Evolutionary conservation across 1,139 yeast genomes (phyloP).

Genomic region (Meyerozyma carpophila): DNA sequence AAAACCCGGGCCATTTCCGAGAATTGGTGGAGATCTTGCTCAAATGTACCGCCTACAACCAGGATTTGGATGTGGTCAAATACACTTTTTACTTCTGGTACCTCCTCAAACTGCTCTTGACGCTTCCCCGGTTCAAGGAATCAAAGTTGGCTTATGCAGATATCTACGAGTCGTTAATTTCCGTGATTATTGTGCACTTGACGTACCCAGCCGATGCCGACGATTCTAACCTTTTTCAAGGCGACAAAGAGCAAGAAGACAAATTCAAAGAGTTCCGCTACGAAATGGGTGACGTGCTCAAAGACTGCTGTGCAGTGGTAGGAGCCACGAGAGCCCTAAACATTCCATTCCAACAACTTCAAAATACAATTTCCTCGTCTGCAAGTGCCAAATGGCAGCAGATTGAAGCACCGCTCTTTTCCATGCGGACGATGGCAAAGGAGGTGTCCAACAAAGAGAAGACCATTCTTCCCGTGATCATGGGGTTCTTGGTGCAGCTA

Average conservation of each 20-base stretch:
- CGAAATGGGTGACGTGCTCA: constrained; percentile 94
- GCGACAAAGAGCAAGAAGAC: constrained; percentile 80
- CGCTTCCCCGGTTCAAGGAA: constrained; percentile 56
- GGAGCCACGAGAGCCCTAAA: constrained; percentile 68
- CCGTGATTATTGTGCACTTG: constrained; percentile 65
- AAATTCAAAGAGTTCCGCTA: constrained; percentile 90
- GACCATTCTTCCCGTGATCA: constrained; percentile 68
- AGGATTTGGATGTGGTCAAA: constrained; percentile 82
- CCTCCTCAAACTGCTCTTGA: constrained; percentile 65
- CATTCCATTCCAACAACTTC: constrained; percentile 54
- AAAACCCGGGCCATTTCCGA: constrained; percentile 63
- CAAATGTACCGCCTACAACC: constrained; percentile 54
- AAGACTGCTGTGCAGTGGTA: constrained; percentile 88
- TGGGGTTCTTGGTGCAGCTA: constrained; percentile 61
- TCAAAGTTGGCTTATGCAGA: constrained; percentile 56
- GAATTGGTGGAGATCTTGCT: constrained; percentile 73
- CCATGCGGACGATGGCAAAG: constrained; percentile 92
- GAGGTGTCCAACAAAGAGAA: constrained; percentile 72
- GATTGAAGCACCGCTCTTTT: constrained; percentile 85
- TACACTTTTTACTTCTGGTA: constrained; percentile 95
- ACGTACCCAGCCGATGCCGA: constrained; percentile 60
- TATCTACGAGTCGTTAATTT: constrained; percentile 58
- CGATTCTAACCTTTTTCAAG: constrained; percentile 41
- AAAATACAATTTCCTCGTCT: constrained; percentile 24
- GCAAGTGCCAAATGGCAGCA: constrained; percentile 62